Conservation (phyloP, 106 monocot genomes). For the Allium sativum region DNA sequence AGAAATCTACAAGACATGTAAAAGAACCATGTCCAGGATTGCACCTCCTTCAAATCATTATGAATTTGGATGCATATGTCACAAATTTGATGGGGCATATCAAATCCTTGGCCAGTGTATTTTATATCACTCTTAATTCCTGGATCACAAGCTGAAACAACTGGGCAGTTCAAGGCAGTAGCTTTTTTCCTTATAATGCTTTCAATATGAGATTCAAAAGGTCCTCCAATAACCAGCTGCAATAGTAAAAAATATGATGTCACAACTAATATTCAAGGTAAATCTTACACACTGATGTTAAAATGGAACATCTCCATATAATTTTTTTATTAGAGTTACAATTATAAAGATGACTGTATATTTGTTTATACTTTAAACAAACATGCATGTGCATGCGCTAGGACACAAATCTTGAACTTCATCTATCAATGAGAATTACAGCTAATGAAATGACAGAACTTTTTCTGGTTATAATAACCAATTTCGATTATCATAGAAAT, state of each 20-base stretch:
- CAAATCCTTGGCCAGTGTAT: conserved; percentile 37
- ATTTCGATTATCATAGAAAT: too few relatives aligned
- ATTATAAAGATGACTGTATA: too few relatives aligned
- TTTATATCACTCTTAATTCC: conserved; percentile 36
- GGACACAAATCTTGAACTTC: too few relatives aligned
- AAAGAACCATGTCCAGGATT: background rate
- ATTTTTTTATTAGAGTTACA: too few relatives aligned
- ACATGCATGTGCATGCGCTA: too few relatives aligned
- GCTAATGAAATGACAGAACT: too few relatives aligned
- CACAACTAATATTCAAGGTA: background rate
- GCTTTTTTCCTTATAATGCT: conserved; percentile 62
- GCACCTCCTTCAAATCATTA: conserved; percentile 45
- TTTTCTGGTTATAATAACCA: too few relatives aligned
- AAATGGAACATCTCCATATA: too few relatives aligned
- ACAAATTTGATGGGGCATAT: conserved; percentile 49
- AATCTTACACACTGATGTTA: too few relatives aligned
- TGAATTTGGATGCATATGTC: conserved; percentile 41
- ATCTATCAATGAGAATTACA: too few relatives aligned
- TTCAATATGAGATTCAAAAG: conserved; percentile 59
- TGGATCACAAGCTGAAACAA: conserved; percentile 62
- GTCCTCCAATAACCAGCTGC: conserved; percentile 88
- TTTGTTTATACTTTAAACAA: too few relatives aligned
- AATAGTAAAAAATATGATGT: background rate
- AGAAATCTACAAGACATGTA: too few relatives aligned
- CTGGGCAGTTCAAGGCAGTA: conserved; percentile 36